phyloP scores from a whole-genome alignment of 2,329 filamentous ascomycete species.

The Metarhizium sp. region DNA sequence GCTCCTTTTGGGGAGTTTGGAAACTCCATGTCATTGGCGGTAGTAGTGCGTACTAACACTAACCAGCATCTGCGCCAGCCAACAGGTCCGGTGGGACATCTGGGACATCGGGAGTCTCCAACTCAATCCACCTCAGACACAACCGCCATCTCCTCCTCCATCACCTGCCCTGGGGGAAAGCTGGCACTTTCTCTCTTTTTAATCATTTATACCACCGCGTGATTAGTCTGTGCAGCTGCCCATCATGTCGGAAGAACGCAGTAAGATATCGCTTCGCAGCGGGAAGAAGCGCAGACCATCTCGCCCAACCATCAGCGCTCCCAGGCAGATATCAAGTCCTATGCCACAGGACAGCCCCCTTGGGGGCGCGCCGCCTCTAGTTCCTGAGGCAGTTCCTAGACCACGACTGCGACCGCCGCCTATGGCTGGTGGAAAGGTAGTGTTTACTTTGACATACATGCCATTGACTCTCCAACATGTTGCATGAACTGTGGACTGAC shows the following conservation, averaged over 20 bases:
- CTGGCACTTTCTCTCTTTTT: background rate
- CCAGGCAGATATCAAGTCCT: constrained; percentile 53
- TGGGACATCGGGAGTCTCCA: no score
- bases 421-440: constrained; percentile 45
- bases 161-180: background rate
- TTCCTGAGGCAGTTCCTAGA: constrained; percentile 22
- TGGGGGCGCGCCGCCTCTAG: constrained; percentile 12
- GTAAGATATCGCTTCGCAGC: constrained; percentile 54
- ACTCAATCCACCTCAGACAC: background rate
- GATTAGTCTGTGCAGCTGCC: background rate
- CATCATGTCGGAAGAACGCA: constrained; percentile 52
- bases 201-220: background rate
- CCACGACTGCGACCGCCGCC: constrained; percentile 39
- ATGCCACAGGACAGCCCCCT: constrained; percentile 41
- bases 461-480: constrained; percentile 3
- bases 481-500: constrained; percentile 13
- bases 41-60: no score
- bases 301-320: constrained; percentile 53
- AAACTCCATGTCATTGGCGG: no score
- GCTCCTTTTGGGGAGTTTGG: background rate
- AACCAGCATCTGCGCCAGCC: no score
- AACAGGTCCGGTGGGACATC: no score
- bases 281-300: constrained; percentile 38
- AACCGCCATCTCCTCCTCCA: background rate
- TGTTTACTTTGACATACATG: constrained; percentile 6